Conservation (phyloP, 2,329 filamentous ascomycete species). For the Alternaria sp. region DNA sequence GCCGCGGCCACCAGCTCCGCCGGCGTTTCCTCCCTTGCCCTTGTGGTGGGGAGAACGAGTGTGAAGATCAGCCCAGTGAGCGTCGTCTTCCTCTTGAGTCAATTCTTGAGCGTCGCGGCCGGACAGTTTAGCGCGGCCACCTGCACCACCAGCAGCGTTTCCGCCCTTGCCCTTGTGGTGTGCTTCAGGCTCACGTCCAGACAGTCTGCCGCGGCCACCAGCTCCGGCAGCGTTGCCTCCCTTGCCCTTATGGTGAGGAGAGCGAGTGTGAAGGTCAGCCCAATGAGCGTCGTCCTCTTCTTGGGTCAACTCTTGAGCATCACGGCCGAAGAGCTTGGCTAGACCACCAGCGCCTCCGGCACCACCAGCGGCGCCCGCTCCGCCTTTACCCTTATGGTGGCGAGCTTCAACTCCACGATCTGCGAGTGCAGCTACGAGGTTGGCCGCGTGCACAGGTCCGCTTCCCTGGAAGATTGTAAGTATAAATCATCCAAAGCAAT, state of each 20-base stretch:
- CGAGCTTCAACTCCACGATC: constrained; percentile 26
- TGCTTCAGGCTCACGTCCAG: not conserved
- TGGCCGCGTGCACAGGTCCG: constrained; percentile 28
- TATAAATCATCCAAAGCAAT: not conserved
- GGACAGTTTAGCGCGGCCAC: no score
- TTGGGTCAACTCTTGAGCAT: not conserved
- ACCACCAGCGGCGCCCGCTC: not conserved
- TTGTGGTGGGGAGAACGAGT: constrained; percentile 14
- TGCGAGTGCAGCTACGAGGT: constrained; percentile 35
- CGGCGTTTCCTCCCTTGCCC: constrained; percentile 11
- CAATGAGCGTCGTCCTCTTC: constrained; percentile 1
- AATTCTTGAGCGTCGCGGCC: not conserved
- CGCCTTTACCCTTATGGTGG: constrained; percentile 28
- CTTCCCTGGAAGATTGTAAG: constrained; percentile 34
- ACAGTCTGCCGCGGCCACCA: not conserved
- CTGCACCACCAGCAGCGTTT: no score
- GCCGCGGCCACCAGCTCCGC: not conserved
- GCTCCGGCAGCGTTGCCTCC: not conserved
- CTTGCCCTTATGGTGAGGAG: constrained; percentile 20
- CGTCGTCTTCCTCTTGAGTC: constrained; percentile 14
- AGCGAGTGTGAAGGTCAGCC: not conserved
- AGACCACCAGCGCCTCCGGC: not conserved
- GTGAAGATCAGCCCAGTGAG: constrained; percentile 23
- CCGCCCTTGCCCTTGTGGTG: constrained; percentile 16
- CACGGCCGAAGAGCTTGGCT: constrained; percentile 1